Evolutionary conservation across 1,139 yeast genomes (phyloP).

Genomic region (Debaryomycetaceae sp.): DNA sequence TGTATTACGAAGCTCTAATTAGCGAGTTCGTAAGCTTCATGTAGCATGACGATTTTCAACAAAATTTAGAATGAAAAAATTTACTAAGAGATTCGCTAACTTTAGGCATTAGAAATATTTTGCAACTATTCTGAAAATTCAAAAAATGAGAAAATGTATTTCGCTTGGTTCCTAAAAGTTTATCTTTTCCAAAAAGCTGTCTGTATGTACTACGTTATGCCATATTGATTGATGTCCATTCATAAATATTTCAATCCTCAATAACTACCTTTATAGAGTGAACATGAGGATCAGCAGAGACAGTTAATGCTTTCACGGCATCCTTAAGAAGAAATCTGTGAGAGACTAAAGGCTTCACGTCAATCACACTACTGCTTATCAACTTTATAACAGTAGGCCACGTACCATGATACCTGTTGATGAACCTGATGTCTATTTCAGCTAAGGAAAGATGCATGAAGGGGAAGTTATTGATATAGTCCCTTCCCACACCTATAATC

Average conservation of each 20-base stretch:
- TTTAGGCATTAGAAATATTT: too few species aligned
- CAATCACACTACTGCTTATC: conserved; percentile 20
- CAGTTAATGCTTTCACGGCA: conserved; percentile 22
- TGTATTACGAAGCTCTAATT: too few species aligned
- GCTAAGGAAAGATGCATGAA: conserved; percentile 37
- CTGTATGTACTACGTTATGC: too few species aligned
- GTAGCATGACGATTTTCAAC: too few species aligned
- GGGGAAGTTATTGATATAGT: conserved; percentile 30
- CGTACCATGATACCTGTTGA: conserved; percentile 35
- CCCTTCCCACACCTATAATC: conserved; percentile 34
- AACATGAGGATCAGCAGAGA: conserved; percentile 19
- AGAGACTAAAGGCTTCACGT: conserved; percentile 23
- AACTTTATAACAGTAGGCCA: conserved; percentile 31
- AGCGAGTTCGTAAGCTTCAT: too few species aligned
- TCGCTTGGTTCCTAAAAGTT: too few species aligned
- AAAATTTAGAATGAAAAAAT: too few species aligned
- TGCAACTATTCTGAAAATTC: too few species aligned
- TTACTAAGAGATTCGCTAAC: too few species aligned
- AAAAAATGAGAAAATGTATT: too few species aligned
- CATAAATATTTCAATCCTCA: conserved; percentile 2
- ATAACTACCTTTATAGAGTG: conserved; percentile 9
- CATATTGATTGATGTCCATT: too few species aligned
- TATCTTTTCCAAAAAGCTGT: too few species aligned
- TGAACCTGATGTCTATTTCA: conserved; percentile 35
- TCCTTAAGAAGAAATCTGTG: conserved; percentile 23